These are phyloP conservation scores for Hypericum perforatum DNA, from an alignment of 345 rosid genomes.

Conservation along the genomic window DNA sequence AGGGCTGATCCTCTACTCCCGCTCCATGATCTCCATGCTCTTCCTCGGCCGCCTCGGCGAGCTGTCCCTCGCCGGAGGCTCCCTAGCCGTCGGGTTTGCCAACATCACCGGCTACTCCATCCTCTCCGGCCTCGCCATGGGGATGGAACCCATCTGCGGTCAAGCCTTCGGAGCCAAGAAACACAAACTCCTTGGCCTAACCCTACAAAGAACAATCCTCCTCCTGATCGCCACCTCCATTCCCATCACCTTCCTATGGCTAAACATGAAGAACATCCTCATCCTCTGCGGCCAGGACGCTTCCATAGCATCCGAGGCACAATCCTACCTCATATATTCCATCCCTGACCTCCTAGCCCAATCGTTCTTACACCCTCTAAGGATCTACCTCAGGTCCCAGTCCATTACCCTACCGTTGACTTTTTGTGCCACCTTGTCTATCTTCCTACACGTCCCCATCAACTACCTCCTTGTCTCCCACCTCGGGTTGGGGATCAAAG, in stretches of 20 bases:
- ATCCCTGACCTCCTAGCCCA: constrained; percentile 37
- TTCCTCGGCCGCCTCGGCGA: constrained; percentile 41
- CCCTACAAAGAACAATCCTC: constrained; percentile 32
- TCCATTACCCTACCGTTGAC: constrained; percentile 24
- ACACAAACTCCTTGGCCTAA: constrained; percentile 21
- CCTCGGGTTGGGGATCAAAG: constrained; percentile 54
- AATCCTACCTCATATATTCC: constrained; percentile 25
- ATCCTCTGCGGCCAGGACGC: constrained; percentile 32
- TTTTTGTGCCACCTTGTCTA: constrained; percentile 14
- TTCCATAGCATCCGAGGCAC: constrained; percentile 27
- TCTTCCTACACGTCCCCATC: constrained; percentile 19
- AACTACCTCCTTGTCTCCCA: constrained; percentile 23
- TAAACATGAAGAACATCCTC: constrained; percentile 27
- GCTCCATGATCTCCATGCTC: constrained; percentile 46
- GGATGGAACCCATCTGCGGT: constrained; percentile 42
- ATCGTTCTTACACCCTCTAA: constrained; percentile 34
- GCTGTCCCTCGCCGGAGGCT: constrained; percentile 37
- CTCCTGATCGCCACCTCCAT: constrained; percentile 28
- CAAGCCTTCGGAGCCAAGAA: constrained; percentile 42
- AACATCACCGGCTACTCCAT: constrained; percentile 83
- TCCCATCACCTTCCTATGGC: constrained; percentile 34
- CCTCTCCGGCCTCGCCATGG: constrained; percentile 68
- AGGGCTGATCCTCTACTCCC: constrained; percentile 35
- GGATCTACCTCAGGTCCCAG: constrained; percentile 34
- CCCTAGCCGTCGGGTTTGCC: constrained; percentile 36